Base-by-base conservation (phyloP, 2,329 filamentous ascomycete species). In the Phyllosticta citribraziliensis region DNA sequence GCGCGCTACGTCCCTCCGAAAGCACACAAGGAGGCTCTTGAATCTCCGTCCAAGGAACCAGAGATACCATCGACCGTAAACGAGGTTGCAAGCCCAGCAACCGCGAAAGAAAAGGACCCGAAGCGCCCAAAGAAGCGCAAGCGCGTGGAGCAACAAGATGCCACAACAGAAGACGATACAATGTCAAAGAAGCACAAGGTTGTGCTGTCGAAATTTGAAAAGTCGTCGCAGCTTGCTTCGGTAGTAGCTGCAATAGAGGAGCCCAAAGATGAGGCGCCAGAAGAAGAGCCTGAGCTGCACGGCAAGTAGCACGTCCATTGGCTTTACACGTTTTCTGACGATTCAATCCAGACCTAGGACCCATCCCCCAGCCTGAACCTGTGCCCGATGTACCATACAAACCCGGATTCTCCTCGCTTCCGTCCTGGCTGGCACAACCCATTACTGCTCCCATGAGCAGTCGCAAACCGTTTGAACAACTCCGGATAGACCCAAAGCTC, bases 371-470 rank as follows among this genome's bases (percentile, higher is more conserved):
- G 66, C 91, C 89, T 12, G 82, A 82, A 33, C 83, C 82, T 0
- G 79, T 84, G 0, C 76, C 80, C 0, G 81, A 85, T 54, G 75
- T 82, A 30, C 77, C 78, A 1, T 80, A 82, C 57, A 80, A 81
- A 58, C 84, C 87, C 2, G 82, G 82, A n/a, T 91, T 90, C 72
- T 87, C 91, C 30, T 88, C 88, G 0, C 78, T 96, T 2, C 93
- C 93, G 0, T 67, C 79, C 2, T 97, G 93, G 93, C 79, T 97
- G 12, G 84, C 88, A 5, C 81, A 85, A 12, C 91, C 92, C 0
- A 81, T 88, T n/a, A 81, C 83, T 25, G 84, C 91, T 3, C 80
- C 85, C 0, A 79, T 84, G 9, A 80, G 84, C 5, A 80, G 81
- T 10, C 82, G 77, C 33, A 76, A 78, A 0, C 76, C 84, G 0